Conservation (phyloP, 2,329 filamentous ascomycete species). For the Plectosphaerella plurivora region DNA sequence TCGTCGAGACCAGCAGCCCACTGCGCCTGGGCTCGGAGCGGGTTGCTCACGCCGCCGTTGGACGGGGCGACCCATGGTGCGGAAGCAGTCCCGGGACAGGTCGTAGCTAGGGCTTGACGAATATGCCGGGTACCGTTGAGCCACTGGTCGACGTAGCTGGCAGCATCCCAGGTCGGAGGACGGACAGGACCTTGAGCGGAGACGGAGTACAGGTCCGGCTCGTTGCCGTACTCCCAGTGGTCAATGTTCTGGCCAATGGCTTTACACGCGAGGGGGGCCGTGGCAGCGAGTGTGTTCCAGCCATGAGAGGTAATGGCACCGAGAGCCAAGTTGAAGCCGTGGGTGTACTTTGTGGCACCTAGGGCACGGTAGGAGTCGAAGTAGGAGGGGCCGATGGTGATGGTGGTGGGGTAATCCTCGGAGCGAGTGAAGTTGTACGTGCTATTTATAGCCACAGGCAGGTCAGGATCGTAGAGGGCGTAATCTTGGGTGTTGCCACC, state of each 20-base stretch:
- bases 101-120: conserved; percentile 33
- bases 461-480: conserved; percentile 52
- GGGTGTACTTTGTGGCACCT: conserved; percentile 49
- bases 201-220: conserved; percentile 55
- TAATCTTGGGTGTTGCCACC: conserved; percentile 67
- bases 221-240: conserved; percentile 61
- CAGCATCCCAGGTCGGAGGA: conserved; percentile 49
- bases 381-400: conserved; percentile 56
- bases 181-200: conserved; percentile 46
- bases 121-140: conserved; percentile 48
- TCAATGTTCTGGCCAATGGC: conserved; percentile 49
- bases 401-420: conserved; percentile 54
- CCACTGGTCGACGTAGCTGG: conserved; percentile 54
- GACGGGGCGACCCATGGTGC: conserved; percentile 43
- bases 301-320: conserved; percentile 46
- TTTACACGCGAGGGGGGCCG: conserved; percentile 52
- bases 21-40: conserved; percentile 41
- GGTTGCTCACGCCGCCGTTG: conserved; percentile 48
- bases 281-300: conserved; percentile 47
- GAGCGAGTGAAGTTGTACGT: conserved; percentile 45
- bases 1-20: conserved; percentile 50
- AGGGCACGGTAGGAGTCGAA: conserved; percentile 60
- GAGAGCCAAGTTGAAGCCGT: conserved; percentile 58
- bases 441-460: conserved; percentile 46
- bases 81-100: conserved; percentile 43